Percentiles rank a stretch among this genome's conserved stretches.
Evolutionary conservation across 345 rosid genomes (phyloP).

Genomic region (Arabidopsis arenosa): DNA sequence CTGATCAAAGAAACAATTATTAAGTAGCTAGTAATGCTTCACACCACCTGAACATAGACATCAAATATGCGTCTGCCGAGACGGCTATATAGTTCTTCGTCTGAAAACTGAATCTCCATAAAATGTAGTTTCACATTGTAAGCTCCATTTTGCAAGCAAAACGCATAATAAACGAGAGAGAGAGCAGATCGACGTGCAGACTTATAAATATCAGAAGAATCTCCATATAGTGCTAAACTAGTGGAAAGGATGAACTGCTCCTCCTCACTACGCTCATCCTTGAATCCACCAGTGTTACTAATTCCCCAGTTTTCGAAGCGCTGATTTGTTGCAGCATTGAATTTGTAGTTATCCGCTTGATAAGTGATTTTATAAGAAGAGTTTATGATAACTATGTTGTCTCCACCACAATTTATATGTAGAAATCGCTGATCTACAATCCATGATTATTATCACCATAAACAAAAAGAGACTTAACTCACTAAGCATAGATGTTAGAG

Average conservation of each 20-base stretch:
- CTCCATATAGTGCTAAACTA: neutral
- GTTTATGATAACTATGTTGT: neutral
- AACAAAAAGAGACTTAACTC: neutral
- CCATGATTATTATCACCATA: neutral
- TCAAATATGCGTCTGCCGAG: constrained; percentile 64
- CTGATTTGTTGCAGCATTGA: constrained; percentile 12
- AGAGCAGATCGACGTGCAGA: constrained; percentile 64
- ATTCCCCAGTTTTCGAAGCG: constrained; percentile 27
- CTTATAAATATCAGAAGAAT: constrained; percentile 43
- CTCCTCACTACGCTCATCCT: rapidly evolving
- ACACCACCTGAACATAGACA: constrained; percentile 57
- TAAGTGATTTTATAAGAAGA: constrained; percentile 1
- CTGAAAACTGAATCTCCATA: constrained; percentile 63
- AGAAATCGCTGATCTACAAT: constrained; percentile 35
- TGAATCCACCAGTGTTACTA: constrained; percentile 39
- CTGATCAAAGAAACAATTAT: neutral
- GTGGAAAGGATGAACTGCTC: neutral
- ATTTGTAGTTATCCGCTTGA: constrained; percentile 8
- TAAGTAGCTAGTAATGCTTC: neutral
- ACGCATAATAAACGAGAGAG: constrained; percentile 66
- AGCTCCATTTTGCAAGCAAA: constrained; percentile 60
- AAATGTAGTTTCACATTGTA: constrained; percentile 66
- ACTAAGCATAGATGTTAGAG: neutral
- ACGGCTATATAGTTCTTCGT: constrained; percentile 43
- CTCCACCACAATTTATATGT: constrained; percentile 47